Evolutionary conservation across 176 grass and related monocot genomes (phyloP), one percentile per base, ranked within the genome.

Genomic region (Melocanna baccifera): DNA sequence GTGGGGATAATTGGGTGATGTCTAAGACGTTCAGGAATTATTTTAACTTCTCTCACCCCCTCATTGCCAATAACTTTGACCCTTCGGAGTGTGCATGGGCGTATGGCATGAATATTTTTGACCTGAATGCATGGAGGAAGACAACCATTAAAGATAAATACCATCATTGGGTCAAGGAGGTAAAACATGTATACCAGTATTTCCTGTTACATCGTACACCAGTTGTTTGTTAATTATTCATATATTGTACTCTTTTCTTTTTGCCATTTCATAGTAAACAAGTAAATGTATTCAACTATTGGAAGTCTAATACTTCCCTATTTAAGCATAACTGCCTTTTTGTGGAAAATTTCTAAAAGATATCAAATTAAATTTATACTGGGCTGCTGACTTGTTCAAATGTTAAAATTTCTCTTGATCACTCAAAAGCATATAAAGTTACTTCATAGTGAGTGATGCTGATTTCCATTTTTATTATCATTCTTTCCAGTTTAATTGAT

Each of bases 81-180:
- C 89, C 92, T 70, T 61, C 75, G 56, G 96, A 98, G 34, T 98
- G 96, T 93, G 96, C 96, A 50, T 98, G 96, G 96, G 96, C 96
- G 4, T 98, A 93, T 34, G 96, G 96, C 71, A 95, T 98, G 96
- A 98, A 98, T 81, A 84, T 98, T 69, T 98, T 95, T 82, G 93
- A 98, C 68, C 87, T 98, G 26, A 90, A 28, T 69, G 89, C 89
- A 58, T 98, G 96, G 96, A 95, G 96, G 74, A 98, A 93, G 85
- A 95, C 92, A 73, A 71, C n/a, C 10, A 92, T 98, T 74, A 92
- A 85, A 89, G 96, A 98, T 56, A 98, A 89, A 77, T 98, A 93
- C 56, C 93, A 93, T 90, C 87, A 92, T 83, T 98, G 96, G 96
- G 76, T 98, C 76, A 95, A 90, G 72, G 93, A 98, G 96, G 96